Base-by-base conservation (phyloP, 2,329 filamentous ascomycete species). In the Phialemonium atrogriseum region DNA sequence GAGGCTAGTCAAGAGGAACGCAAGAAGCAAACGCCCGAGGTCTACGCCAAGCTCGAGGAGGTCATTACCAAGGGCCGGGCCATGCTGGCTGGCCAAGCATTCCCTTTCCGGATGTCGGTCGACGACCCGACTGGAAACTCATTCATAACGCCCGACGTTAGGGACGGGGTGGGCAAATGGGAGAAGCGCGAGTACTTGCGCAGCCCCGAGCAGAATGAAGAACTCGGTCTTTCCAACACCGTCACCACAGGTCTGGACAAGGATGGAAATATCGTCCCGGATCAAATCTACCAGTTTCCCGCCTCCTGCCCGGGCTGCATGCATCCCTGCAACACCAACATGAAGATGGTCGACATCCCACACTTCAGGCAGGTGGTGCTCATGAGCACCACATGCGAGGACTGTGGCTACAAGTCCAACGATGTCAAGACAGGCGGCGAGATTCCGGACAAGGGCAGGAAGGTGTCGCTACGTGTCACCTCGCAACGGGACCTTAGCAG, bases 261-360 rank as follows among this genome's bases (percentile, higher is more conserved):
- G 4, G 74, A 81, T 25, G 80, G 84, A 18, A 82, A 94, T n/a
- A 91, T 96, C 47, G 70, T 91, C 28, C 85, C 93, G 42, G 83
- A 94, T 54, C 82, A 94, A 56, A 83, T 95, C 17, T 96, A 96
- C 65, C 80, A 78, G 37, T 91, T 98, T 62, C 89, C 89, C 3
- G 81, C 88, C 6, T 84, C 78, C 36, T 98, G 91, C 57, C 91
- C 91, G 1, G 89, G 85, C 39, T 98, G 91, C 66, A 79, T 80
- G 50, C 84, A 84, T 58, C 64, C 77, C 5, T 95, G 88, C 60
- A 77, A 78, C 4, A 94, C 93, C 8, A 88, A 94, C 59, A 95
- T 95, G 86, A 94, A 95, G 67, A 94, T 94, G 80, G 86, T 96
- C 35, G 86, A 94, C 49, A 95, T 98, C 40, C 91, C 91, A 1